A percentile compares a stretch with the other conserved stretches of the same genome.
phyloP scores from a whole-genome alignment of 352 stramenopile species.

The Phytophthora uliginosa region DNA sequence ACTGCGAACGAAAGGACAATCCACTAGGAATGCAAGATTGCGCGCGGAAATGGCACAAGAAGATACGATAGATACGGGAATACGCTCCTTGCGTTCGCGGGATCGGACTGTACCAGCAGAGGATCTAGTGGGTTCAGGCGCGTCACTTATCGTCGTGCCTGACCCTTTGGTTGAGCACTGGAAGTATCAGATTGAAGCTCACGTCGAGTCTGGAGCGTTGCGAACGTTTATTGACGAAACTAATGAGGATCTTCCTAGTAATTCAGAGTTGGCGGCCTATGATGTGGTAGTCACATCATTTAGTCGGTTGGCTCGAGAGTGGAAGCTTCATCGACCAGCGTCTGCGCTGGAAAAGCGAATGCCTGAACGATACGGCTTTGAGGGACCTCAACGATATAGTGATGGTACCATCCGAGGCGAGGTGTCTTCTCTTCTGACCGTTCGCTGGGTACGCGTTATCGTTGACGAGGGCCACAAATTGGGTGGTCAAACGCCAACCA shows the following conservation, averaged over 20 bases:
- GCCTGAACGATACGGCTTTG: conserved; percentile 71
- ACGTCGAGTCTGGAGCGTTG: conserved; percentile 38
- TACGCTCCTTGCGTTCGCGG: conserved; percentile 40
- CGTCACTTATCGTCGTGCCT: conserved; percentile 72
- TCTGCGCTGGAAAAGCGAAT: conserved; percentile 58
- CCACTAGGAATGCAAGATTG: not conserved
- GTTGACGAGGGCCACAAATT: conserved; percentile 97
- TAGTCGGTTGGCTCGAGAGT: conserved; percentile 58
- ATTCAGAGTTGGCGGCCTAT: conserved; percentile 49
- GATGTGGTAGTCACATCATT: conserved; percentile 81
- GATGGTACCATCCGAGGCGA: conserved; percentile 54
- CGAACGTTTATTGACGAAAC: conserved; percentile 45
- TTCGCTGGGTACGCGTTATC: conserved; percentile 90
- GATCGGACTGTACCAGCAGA: conserved; percentile 41
- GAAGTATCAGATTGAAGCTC: conserved; percentile 68
- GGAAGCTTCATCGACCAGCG: conserved; percentile 57
- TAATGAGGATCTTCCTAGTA: conserved; percentile 40
- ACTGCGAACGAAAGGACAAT: conserved; percentile 67
- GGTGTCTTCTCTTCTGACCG: conserved; percentile 53
- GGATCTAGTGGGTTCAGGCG: conserved; percentile 44
- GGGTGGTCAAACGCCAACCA: conserved; percentile 56
- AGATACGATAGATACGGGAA: not conserved
- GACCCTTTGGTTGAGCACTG: conserved; percentile 76
- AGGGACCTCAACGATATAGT: conserved; percentile 47
- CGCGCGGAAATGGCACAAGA: not conserved